A percentile compares a stretch with the other conserved stretches of the same genome.
Evolutionary conservation across 2,329 filamentous ascomycete species (phyloP).

Genomic region (Epichloe typhina): DNA sequence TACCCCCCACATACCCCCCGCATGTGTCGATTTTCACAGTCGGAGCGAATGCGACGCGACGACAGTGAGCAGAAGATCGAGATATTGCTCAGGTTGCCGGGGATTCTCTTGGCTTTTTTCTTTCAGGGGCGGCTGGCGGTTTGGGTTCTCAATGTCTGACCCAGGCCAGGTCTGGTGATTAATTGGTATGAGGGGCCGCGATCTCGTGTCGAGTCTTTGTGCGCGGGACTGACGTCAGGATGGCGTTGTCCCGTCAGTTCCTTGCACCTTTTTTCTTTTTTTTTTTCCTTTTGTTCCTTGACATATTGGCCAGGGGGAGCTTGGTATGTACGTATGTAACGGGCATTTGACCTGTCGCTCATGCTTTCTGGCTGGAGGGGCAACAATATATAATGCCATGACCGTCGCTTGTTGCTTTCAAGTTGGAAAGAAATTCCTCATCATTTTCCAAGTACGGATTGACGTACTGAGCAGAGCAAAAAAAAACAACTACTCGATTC

Average conservation of each 20-base stretch:
- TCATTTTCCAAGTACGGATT: too few species aligned
- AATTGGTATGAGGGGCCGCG: not conserved
- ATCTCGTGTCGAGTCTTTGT: not conserved
- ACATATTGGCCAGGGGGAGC: not conserved
- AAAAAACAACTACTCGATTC: not conserved
- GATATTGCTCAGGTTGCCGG: not conserved
- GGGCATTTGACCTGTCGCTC: too few species aligned
- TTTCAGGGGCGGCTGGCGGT: not conserved
- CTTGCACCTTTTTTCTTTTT: not conserved
- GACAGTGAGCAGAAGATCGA: not conserved
- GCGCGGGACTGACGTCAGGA: not conserved
- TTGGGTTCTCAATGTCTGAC: not conserved
- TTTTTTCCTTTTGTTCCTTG: not conserved
- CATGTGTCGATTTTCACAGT: too few species aligned
- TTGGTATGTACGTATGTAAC: too few species aligned
- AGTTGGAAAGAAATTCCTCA: too few species aligned
- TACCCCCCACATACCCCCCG: too few species aligned
- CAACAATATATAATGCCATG: too few species aligned
- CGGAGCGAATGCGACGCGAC: constrained; percentile 3
- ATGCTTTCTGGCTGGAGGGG: too few species aligned
- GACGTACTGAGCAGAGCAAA: not conserved
- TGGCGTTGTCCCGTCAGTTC: not conserved
- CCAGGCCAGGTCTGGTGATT: not conserved
- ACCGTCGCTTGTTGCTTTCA: too few species aligned
- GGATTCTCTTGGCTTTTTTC: not conserved